Percentiles rank a stretch among this genome's conserved stretches.
phyloP scores from a whole-genome alignment of 129 eudicot genomes.

The Flaveria robusta region DNA sequence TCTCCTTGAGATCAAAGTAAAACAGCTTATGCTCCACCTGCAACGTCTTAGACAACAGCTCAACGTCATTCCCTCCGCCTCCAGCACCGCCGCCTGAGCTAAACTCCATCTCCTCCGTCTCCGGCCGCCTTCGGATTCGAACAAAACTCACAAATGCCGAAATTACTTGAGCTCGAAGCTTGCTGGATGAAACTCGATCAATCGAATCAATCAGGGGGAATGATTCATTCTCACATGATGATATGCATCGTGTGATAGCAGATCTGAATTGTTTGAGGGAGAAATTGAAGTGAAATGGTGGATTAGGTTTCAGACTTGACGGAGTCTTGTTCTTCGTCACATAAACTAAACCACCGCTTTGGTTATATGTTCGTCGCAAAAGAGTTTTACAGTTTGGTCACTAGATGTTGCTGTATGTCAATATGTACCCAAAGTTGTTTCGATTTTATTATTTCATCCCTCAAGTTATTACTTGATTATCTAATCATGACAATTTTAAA shows the following conservation, averaged over 20 bases:
- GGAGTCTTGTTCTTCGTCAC: slow-evolving; percentile 32
- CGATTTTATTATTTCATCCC: background rate
- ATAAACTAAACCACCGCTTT: slow-evolving; percentile 32
- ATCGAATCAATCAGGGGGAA: slow-evolving; percentile 14
- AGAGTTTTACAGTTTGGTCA: slow-evolving; percentile 5
- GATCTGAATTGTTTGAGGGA: slow-evolving; percentile 33
- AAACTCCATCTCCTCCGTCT: slow-evolving; percentile 61
- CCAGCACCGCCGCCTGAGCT: slow-evolving; percentile 55
- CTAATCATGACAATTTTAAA: too few species aligned
- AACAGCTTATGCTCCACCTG: slow-evolving; percentile 99
- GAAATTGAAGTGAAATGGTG: slow-evolving; percentile 26
- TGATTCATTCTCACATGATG: slow-evolving; percentile 22
- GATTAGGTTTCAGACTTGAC: slow-evolving; percentile 37
- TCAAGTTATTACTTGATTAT: too few species aligned
- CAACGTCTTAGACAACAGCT: slow-evolving; percentile 81
- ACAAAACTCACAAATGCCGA: slow-evolving; percentile 28
- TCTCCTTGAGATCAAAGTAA: slow-evolving; percentile 98
- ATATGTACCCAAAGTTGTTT: background rate
- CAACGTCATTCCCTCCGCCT: slow-evolving; percentile 78
- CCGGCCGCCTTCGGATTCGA: slow-evolving; percentile 24
- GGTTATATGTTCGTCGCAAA: slow-evolving; percentile 32
- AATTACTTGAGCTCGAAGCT: slow-evolving; percentile 32
- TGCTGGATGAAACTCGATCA: slow-evolving; percentile 15
- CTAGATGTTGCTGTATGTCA: background rate
- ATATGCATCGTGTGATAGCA: slow-evolving; percentile 17